Evolutionary conservation across 1,139 yeast species (phyloP).

Genomic region (Scheffersomyces cryptocercus): DNA sequence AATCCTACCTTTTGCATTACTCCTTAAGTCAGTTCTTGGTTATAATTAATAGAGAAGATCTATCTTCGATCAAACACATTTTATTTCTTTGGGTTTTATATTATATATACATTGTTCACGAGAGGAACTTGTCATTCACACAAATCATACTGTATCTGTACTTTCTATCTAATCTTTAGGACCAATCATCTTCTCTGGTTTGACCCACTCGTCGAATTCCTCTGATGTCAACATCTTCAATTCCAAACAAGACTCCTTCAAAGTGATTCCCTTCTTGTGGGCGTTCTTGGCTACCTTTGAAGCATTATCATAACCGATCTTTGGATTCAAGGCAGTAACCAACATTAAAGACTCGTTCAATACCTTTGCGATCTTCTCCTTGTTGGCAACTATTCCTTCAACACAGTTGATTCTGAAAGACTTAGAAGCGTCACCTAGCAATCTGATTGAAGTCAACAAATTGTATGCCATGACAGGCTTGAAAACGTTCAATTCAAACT

Average conservation of each 20-base stretch:
- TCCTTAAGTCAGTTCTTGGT: not conserved
- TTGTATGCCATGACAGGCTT: constrained; percentile 22
- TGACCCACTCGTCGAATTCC: constrained; percentile 21
- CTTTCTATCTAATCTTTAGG: constrained; percentile 12
- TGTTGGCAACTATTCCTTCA: constrained; percentile 20
- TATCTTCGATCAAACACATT: not conserved
- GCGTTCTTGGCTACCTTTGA: constrained; percentile 24
- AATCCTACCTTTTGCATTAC: not conserved
- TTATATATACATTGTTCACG: no score
- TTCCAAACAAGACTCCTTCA: constrained; percentile 21
- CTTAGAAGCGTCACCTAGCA: constrained; percentile 19
- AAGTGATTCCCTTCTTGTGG: constrained; percentile 24
- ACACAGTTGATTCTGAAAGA: constrained; percentile 22
- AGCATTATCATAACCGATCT: constrained; percentile 23
- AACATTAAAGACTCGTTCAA: constrained; percentile 23
- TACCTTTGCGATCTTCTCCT: constrained; percentile 18
- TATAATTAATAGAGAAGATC: not conserved
- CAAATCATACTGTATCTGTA: no score
- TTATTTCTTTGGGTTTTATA: not conserved
- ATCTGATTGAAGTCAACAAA: constrained; percentile 20
- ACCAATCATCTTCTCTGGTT: constrained; percentile 23
- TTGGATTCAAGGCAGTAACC: constrained; percentile 23
- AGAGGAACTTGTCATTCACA: no score
- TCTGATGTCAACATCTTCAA: constrained; percentile 17
- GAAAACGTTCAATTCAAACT: constrained; percentile 22